A percentile compares a stretch with the other conserved stretches of the same genome.
phyloP scores from a whole-genome alignment of 1,284 basidiomycete species.

The Kalmanozyma brasiliensis region DNA sequence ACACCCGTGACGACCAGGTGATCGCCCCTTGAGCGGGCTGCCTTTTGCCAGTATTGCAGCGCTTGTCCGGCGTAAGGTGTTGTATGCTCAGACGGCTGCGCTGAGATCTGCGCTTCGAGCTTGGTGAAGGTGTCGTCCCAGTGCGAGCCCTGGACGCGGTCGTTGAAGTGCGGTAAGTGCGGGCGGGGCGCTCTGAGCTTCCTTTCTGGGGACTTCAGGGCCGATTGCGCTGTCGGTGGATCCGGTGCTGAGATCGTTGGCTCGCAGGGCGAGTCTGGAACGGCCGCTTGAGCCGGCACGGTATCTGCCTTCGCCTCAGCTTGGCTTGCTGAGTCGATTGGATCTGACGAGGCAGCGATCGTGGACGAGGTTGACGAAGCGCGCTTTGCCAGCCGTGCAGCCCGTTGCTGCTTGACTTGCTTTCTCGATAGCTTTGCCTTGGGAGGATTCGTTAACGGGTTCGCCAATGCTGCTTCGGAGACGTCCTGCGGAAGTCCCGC shows the following conservation, averaged over 20 bases:
- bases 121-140: conserved; percentile 23
- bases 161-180: conserved; percentile 31
- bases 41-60: conserved; percentile 26
- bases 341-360: not conserved
- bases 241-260: too few species aligned
- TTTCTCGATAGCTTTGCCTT: not conserved
- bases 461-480: not conserved
- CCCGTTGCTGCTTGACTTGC: not conserved
- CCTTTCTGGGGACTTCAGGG: not conserved
- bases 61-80: conserved; percentile 4
- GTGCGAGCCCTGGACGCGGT: conserved; percentile 27
- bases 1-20: conserved; percentile 39
- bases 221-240: not conserved
- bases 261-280: too few species aligned
- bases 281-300: not conserved
- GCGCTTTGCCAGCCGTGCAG: conserved; percentile 1
- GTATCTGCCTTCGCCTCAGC: not conserved
- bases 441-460: not conserved
- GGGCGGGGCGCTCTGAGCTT: conserved; percentile 5
- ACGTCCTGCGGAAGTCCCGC: not conserved
- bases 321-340: not conserved
- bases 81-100: not conserved
- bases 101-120: not conserved
- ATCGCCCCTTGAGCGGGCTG: conserved; percentile 32
- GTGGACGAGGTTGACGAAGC: not conserved